phyloP scores from a whole-genome alignment of 1,284 basidiomycete species.

The Anthracocystis setariae region DNA sequence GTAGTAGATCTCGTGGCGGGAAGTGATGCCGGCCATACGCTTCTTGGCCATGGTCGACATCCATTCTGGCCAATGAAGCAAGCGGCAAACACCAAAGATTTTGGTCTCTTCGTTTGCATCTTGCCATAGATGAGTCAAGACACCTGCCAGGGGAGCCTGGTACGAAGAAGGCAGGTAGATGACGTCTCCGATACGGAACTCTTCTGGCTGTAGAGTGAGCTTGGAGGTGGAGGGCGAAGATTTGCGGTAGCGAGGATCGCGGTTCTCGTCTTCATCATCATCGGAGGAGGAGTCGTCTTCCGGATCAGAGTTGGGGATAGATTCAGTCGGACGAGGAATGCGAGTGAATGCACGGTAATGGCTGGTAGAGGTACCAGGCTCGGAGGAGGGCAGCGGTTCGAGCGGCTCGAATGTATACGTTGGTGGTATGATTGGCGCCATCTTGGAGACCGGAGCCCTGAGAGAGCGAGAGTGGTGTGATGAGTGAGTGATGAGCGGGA shows the following conservation, averaged over 20 bases:
- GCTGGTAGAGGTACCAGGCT: constrained; percentile 24
- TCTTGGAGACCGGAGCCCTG: neutral
- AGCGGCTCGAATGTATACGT: constrained; percentile 32
- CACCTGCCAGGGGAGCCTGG: constrained; percentile 45
- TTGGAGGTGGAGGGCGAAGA: constrained; percentile 23
- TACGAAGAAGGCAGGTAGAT: constrained; percentile 51
- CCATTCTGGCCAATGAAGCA: constrained; percentile 53
- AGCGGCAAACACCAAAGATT: constrained; percentile 50
- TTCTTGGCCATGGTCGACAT: constrained; percentile 52
- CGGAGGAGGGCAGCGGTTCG: constrained; percentile 16
- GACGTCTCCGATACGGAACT: constrained; percentile 48
- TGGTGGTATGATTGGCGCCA: constrained; percentile 12
- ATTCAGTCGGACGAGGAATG: constrained; percentile 13
- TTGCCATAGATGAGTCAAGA: constrained; percentile 49
- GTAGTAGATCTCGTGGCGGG: constrained; percentile 56
- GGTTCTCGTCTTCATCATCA: constrained; percentile 31
- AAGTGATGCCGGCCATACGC: constrained; percentile 45
- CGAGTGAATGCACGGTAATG: constrained; percentile 43
- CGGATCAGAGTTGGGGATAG: constrained; percentile 31
- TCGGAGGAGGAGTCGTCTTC: constrained; percentile 33
- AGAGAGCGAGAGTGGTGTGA: neutral
- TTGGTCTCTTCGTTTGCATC: constrained; percentile 36
- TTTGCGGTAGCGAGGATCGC: constrained; percentile 17
- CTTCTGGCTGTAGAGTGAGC: constrained; percentile 19
- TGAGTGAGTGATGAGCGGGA: no score